phyloP scores from a whole-genome alignment of 768 basidiomycete genomes.

The Trametopsis cervina region DNA sequence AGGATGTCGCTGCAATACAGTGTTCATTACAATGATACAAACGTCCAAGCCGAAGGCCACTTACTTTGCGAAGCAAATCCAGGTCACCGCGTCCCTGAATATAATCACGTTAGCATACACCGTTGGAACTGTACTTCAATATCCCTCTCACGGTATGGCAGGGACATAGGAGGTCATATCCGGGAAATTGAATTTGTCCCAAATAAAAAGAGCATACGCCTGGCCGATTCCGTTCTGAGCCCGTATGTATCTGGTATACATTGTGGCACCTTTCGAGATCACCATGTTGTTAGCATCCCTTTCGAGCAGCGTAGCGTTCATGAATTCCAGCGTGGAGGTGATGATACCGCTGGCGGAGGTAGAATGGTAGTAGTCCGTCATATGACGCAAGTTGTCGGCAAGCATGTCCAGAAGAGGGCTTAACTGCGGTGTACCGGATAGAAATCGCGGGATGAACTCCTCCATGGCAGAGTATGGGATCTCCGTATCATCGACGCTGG shows the following conservation, averaged over 20 bases:
- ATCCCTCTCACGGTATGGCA: slow-evolving; percentile 27
- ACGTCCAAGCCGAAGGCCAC: slow-evolving; percentile 8
- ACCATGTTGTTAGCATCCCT: slow-evolving; percentile 23
- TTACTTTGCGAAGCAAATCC: slow-evolving; percentile 30
- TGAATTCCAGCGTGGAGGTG: slow-evolving; percentile 28
- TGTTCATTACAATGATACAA: slow-evolving; percentile 33
- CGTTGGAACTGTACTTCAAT: not conserved
- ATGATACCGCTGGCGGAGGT: slow-evolving; percentile 30
- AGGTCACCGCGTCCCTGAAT: slow-evolving; percentile 23
- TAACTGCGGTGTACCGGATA: slow-evolving; percentile 22
- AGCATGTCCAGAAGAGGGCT: slow-evolving; percentile 28
- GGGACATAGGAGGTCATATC: slow-evolving; percentile 28
- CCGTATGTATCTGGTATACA: slow-evolving; percentile 23
- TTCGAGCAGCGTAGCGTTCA: slow-evolving; percentile 30
- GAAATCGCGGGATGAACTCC: slow-evolving; percentile 29
- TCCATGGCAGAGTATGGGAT: slow-evolving; percentile 22
- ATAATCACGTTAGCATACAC: not conserved
- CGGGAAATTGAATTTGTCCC: slow-evolving; percentile 25
- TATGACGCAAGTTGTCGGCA: slow-evolving; percentile 26
- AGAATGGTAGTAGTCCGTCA: slow-evolving; percentile 22
- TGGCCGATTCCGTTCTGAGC: slow-evolving; percentile 29
- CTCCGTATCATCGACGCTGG: slow-evolving; percentile 31
- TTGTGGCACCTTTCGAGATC: slow-evolving; percentile 18
- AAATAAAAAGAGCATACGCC: slow-evolving; percentile 30
- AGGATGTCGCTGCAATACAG: slow-evolving; percentile 4